Conservation (phyloP, 345 rosid species). For the Eucalyptus fibrosa region DNA sequence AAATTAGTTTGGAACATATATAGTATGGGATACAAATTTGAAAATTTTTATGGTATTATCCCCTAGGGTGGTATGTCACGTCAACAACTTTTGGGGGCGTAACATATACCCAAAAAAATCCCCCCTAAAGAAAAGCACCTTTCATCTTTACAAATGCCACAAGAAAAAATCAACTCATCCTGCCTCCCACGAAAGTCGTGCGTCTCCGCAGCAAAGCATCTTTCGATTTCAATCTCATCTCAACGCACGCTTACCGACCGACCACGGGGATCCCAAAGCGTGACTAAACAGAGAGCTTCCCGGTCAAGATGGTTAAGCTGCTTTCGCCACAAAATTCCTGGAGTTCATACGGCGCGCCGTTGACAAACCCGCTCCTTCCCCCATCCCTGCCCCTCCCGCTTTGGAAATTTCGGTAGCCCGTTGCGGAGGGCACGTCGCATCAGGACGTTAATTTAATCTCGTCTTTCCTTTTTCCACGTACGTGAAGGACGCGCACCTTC, state of each 20-base stretch:
- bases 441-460: background rate
- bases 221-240: background rate
- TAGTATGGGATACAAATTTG: background rate
- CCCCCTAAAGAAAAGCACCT: background rate
- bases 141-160: background rate
- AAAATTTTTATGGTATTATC: background rate
- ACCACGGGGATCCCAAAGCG: background rate
- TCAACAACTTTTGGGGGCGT: background rate
- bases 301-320: background rate
- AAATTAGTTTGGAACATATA: no score
- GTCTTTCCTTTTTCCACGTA: background rate
- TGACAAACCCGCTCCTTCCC: background rate
- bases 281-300: background rate
- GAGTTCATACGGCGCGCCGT: background rate
- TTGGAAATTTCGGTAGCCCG: background rate
- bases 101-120: background rate
- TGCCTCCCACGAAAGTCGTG: background rate
- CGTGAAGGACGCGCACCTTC: background rate
- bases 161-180: background rate
- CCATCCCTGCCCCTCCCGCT: background rate
- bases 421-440: background rate
- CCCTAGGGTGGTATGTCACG: background rate
- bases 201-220: background rate
- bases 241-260: background rate
- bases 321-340: background rate